Base-by-base conservation (phyloP, 2,329 filamentous ascomycete species). In the Ceratocystis papillata region DNA sequence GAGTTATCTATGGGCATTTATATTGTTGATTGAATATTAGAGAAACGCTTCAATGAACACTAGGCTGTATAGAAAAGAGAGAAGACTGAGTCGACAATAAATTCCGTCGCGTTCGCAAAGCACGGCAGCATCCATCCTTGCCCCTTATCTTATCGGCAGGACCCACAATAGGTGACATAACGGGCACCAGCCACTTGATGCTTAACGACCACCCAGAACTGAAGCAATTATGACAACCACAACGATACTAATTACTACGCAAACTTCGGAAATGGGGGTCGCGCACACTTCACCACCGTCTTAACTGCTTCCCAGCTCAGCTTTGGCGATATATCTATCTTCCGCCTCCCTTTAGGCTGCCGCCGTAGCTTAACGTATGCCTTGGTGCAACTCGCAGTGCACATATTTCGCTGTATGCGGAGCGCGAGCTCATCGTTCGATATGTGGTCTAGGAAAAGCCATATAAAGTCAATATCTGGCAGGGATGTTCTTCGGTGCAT, bases 371-470 rank as follows among this genome's bases (percentile, higher is more conserved):
- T 65, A 4, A 68, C 64, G 59, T 65, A 46, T 12, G 44, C 37
- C 28, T 66, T 68, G 2, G 64, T 64, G 15, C 25, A 41, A 5
- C 33, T 61, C n/a, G 64, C 55, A 6, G 67, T 64, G 3, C 55
- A 65, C 45, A 68, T 44, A 28, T 68, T 68, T n/a, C 65, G 30
- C 10, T 68, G 64, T 12, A 68, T 68, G n/a, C 66, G 67, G 44
- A 64, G 62, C 4, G 61, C 50, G 25, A 68, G 64, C 4, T 62
- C 64, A 25, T 66, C 57, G 62, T 66, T 64, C 10, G 67, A 65
- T 17, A 68, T 62, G 25, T 68, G 64, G 28, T 68, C 67, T 3
- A 68, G 46, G 20, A 68, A 68, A n/a, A 68, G 33, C 67, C 67
- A 66, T 33, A 68, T 64, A 5, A 68, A 66, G 6, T 68, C 64